These are phyloP conservation scores for Cryphonectria parasitica DNA, from an alignment of 2,329 filamentous ascomycete species.

Conservation along the genomic window DNA sequence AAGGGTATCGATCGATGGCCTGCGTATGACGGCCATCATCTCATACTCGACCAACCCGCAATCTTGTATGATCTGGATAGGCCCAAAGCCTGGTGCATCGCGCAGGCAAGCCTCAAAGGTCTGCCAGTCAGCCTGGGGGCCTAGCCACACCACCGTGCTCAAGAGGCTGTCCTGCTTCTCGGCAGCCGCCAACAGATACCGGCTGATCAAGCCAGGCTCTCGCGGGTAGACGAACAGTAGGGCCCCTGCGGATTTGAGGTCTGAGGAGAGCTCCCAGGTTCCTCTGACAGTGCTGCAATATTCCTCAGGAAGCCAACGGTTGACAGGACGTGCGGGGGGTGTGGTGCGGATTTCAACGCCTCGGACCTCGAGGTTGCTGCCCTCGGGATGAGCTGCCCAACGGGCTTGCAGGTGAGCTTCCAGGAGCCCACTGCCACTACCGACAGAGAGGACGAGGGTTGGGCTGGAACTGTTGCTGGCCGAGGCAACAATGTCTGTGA, in stretches of 20 bases:
- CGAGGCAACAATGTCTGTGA: slow-evolving; percentile 16
- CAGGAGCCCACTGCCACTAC: slow-evolving; percentile 27
- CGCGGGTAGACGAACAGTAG: slow-evolving; percentile 28
- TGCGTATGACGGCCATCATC: slow-evolving; percentile 21
- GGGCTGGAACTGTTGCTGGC: neutral
- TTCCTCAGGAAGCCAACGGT: slow-evolving; percentile 23
- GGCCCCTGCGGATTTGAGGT: neutral
- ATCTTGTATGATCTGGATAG: neutral
- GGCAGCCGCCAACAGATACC: slow-evolving; percentile 15
- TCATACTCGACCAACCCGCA: slow-evolving; percentile 25
- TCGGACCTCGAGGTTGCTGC: neutral
- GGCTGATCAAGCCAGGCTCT: slow-evolving; percentile 10
- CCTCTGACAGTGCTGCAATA: slow-evolving; percentile 18
- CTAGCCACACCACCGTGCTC: slow-evolving; percentile 20
- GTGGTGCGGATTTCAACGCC: slow-evolving; percentile 23
- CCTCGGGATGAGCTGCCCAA: neutral
- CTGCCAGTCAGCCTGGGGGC: slow-evolving; percentile 24
- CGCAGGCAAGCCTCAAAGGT: slow-evolving; percentile 8
- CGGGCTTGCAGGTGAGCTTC: slow-evolving; percentile 23
- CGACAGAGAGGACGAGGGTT: slow-evolving; percentile 24
- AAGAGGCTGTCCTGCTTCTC: neutral
- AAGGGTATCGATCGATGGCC: neutral
- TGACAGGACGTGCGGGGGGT: neutral
- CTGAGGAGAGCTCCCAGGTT: slow-evolving; percentile 23
- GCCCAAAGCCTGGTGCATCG: slow-evolving; percentile 3